Evolutionary conservation across 768 basidiomycete genomes (phyloP).

Genomic region (Pleurotus platypus): DNA sequence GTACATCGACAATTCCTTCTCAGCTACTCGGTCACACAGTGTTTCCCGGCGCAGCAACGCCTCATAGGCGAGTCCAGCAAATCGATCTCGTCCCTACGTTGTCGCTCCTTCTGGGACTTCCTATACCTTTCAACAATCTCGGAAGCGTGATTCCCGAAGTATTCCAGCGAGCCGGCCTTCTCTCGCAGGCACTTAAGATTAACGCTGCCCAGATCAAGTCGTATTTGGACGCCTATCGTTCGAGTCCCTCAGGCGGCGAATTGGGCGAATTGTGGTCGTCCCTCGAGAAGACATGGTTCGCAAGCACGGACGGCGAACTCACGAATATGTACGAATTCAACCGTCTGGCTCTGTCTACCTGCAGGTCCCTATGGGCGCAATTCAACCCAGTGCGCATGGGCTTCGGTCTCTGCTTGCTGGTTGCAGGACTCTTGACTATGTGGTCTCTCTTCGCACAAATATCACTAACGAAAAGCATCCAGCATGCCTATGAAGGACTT

Average conservation of each 20-base stretch:
- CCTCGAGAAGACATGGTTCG: constrained; percentile 45
- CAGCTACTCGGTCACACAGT: constrained; percentile 48
- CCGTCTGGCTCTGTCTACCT: constrained; percentile 59
- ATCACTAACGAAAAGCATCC: constrained; percentile 29
- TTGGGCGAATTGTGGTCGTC: constrained; percentile 61
- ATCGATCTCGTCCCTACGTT: constrained; percentile 91
- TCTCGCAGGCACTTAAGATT: constrained; percentile 59
- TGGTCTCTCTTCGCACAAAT: constrained; percentile 55
- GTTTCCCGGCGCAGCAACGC: constrained; percentile 55
- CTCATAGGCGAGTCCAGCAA: constrained; percentile 76
- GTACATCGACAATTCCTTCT: constrained; percentile 34
- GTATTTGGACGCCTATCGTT: constrained; percentile 77
- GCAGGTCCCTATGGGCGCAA: constrained; percentile 91
- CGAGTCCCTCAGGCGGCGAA: constrained; percentile 66
- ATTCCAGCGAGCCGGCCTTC: constrained; percentile 55
- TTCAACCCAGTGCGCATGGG: constrained; percentile 81
- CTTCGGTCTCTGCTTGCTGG: constrained; percentile 64
- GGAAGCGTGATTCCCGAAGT: constrained; percentile 90
- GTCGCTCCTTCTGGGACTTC: constrained; percentile 85
- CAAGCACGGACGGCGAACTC: constrained; percentile 27
- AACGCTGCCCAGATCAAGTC: constrained; percentile 73
- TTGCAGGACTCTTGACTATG: constrained; percentile 48
- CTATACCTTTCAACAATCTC: constrained; percentile 95
- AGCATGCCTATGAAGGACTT: constrained; percentile 36
- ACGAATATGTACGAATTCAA: constrained; percentile 49